Evolutionary conservation across 768 basidiomycete species (phyloP), one percentile per base, ranked within the genome.

Genomic region (Collybia nuda): DNA sequence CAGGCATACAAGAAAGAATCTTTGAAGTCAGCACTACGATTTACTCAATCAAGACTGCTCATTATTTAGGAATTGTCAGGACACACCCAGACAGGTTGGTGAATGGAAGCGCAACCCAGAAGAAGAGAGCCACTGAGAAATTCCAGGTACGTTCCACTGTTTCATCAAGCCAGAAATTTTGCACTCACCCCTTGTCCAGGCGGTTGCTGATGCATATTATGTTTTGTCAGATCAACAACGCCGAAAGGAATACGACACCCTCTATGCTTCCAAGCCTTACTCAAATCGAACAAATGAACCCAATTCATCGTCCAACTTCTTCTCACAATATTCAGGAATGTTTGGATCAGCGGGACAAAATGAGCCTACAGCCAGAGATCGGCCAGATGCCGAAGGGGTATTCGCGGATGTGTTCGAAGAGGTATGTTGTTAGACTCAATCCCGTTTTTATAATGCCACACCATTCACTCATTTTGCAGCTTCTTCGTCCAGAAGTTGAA

Each of bases 351-450:
- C 68, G 21, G 67, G 68, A 2, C 63, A 69, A n/a, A 61, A 70
- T 37, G 68, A 58, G 12, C 46, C 61, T 19, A 42, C 55, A 35
- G 67, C 62, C 43, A 60, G 62, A 28, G 72, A 71, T 40, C 77
- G 84, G 52, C 92, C 93, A 24, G 75, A 94, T 62, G 80, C 93
- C 11, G 84, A 94, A 42, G 76, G 81, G 36, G 82, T 94, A 6
- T 97, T 96, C 63, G 85, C 87, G 2, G 87, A 95, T 62, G 93
- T 90, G 4, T 96, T 96, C 56, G 93, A 95, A 54, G 93, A 96
- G 74, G 93, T 90, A 54, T 40, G 77, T 61, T 11, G 6, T n/a
- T n/a, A 5, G 15, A 11, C 6, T 15, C 15, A 36, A 23, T 12
- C 17, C 21, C 21, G 29, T 40, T 40, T 18, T 24, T 5, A 32